phyloP scores from a whole-genome alignment of 2,329 filamentous ascomycete species.

The Acrocalymma vagum region DNA sequence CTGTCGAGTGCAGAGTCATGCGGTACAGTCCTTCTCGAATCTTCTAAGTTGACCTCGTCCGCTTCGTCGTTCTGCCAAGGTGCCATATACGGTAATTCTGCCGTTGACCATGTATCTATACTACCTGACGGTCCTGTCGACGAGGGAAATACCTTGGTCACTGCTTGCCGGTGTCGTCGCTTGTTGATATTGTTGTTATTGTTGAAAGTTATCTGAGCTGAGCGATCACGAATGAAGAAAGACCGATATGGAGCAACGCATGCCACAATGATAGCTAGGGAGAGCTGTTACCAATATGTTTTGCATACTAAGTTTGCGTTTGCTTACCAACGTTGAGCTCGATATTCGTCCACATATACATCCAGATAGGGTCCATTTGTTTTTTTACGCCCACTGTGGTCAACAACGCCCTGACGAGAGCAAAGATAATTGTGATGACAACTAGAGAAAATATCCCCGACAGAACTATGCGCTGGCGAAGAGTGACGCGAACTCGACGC shows the following conservation, averaged over 20 bases:
- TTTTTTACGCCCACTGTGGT: slow-evolving; percentile 7
- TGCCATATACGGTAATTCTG: slow-evolving; percentile 4
- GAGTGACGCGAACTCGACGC: slow-evolving; percentile 8
- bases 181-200: neutral
- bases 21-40: too few relatives aligned
- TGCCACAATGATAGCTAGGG: slow-evolving; percentile 13
- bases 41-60: too few relatives aligned
- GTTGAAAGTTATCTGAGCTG: neutral
- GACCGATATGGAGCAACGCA: slow-evolving; percentile 13
- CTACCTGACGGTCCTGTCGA: neutral
- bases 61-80: slow-evolving; percentile 1
- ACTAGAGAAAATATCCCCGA: slow-evolving; percentile 18
- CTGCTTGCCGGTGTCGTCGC: neutral
- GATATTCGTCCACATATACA: slow-evolving; percentile 13
- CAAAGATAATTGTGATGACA: slow-evolving; percentile 16
- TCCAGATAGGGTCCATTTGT: slow-evolving; percentile 17
- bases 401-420: slow-evolving; percentile 11
- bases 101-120: slow-evolving; percentile 1
- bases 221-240: slow-evolving; percentile 9
- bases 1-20: too few relatives aligned
- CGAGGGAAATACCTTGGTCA: neutral
- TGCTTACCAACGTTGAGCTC: slow-evolving; percentile 13
- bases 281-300: neutral
- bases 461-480: slow-evolving; percentile 6
- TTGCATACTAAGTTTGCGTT: neutral